phyloP scores from a whole-genome alignment of 1,284 basidiomycete genomes.

The Pholiota adiposa region DNA sequence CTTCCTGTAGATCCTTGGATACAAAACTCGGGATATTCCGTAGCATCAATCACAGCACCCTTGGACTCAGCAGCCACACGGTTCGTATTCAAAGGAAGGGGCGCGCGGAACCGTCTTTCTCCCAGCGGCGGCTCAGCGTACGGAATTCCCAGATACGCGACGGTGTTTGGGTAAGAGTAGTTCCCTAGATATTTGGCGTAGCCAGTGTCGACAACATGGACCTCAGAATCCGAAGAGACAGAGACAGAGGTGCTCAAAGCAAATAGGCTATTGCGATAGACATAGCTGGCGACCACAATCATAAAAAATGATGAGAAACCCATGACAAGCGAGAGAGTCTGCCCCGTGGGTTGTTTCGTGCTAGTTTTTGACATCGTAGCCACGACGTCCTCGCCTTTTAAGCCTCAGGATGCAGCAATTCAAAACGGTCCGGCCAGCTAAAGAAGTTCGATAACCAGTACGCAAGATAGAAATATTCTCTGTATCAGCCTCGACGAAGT shows the following conservation, averaged over 20 bases:
- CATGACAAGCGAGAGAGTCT: slow-evolving; percentile 13
- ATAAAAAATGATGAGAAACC: slow-evolving; percentile 18
- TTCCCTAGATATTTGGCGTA: slow-evolving; percentile 60
- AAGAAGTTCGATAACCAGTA: neutral
- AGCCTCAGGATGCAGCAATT: neutral
- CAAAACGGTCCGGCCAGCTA: neutral
- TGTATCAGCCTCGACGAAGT: neutral
- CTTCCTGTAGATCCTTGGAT: slow-evolving; percentile 59
- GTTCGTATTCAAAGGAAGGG: slow-evolving; percentile 46
- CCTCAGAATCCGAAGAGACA: neutral
- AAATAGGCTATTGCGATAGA: slow-evolving; percentile 15
- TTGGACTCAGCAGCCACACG: slow-evolving; percentile 38
- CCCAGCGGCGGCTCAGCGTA: slow-evolving; percentile 62
- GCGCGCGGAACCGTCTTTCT: slow-evolving; percentile 51
- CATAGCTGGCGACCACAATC: slow-evolving; percentile 15
- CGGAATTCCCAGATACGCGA: slow-evolving; percentile 60
- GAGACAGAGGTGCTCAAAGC: slow-evolving; percentile 9
- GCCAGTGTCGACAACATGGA: slow-evolving; percentile 48
- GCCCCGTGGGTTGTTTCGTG: neutral
- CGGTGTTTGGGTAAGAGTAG: slow-evolving; percentile 51
- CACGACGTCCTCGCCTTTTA: neutral
- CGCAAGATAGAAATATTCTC: neutral
- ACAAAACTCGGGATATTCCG: slow-evolving; percentile 56
- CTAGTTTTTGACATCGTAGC: neutral
- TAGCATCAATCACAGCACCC: slow-evolving; percentile 50